These are phyloP conservation scores for Tympanopsis confertula DNA, from an alignment of 2,329 filamentous ascomycete species.

Conservation along the genomic window DNA sequence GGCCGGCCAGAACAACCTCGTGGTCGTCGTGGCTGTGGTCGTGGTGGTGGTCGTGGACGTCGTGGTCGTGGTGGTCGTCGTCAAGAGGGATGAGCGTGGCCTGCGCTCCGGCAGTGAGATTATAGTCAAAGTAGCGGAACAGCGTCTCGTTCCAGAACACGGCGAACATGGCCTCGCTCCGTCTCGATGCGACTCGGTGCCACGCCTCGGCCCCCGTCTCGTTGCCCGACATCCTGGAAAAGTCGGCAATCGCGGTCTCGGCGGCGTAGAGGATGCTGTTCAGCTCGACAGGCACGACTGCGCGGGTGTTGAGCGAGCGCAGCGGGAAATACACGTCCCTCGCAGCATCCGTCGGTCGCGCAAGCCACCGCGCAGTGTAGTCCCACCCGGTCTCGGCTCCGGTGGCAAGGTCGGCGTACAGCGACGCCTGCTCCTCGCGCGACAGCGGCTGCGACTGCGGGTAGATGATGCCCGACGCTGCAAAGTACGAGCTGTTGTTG, in stretches of 20 bases:
- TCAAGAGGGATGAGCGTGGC: conserved; percentile 34
- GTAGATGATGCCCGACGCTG: conserved; percentile 44
- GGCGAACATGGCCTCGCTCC: conserved; percentile 49
- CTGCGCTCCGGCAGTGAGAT: conserved; percentile 44
- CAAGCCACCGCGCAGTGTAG: conserved; percentile 47
- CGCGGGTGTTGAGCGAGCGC: conserved; percentile 45
- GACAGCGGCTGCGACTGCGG: conserved; percentile 36
- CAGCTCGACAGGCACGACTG: conserved; percentile 51
- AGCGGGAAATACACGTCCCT: conserved; percentile 53
- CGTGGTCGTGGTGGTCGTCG: neutral
- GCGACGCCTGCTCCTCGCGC: conserved; percentile 32
- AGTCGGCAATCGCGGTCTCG: conserved; percentile 44
- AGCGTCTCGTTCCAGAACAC: conserved; percentile 54
- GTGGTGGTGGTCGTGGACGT: neutral
- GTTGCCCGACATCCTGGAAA: conserved; percentile 39
- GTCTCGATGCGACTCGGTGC: conserved; percentile 32
- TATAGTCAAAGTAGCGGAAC: conserved; percentile 59
- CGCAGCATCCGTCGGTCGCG: conserved; percentile 42
- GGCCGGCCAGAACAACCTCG: neutral
- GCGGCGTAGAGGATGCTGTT: conserved; percentile 60
- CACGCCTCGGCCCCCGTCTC: conserved; percentile 34
- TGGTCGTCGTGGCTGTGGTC: neutral
- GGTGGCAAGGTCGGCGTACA: conserved; percentile 52
- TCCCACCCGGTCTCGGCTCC: conserved; percentile 59
- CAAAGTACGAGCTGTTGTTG: conserved; percentile 54